phyloP scores from a whole-genome alignment of 495 filamentous ascomycete species.

The Talaromyces proteolyticus region DNA sequence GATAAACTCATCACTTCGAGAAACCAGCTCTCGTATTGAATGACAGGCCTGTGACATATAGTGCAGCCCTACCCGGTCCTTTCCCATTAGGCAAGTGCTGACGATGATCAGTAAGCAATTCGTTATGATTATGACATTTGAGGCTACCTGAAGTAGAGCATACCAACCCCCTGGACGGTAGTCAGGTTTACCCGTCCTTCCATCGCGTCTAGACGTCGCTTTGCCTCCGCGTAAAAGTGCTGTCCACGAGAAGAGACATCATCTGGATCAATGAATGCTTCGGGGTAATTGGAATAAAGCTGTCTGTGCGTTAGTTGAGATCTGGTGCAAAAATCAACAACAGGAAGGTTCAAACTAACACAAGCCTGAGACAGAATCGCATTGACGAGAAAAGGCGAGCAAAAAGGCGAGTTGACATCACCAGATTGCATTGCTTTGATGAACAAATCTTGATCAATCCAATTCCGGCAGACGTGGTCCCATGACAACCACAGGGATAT shows the following conservation, averaged over 20 bases:
- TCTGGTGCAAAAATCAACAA: neutral
- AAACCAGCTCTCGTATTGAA: neutral
- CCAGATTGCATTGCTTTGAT: slow-evolving; percentile 24
- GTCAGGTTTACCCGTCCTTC: slow-evolving; percentile 11
- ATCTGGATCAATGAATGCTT: slow-evolving; percentile 10
- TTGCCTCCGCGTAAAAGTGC: slow-evolving; percentile 14
- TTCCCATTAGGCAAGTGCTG: slow-evolving; percentile 6
- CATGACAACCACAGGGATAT: slow-evolving; percentile 36
- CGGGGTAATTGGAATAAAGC: slow-evolving; percentile 16
- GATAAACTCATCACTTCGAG: slow-evolving; percentile 3
- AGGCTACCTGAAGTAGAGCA: slow-evolving; percentile 2
- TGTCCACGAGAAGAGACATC: slow-evolving; percentile 11
- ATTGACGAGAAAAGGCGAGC: slow-evolving; percentile 39
- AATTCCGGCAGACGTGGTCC: slow-evolving; percentile 27
- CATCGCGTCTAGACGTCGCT: slow-evolving; percentile 7
- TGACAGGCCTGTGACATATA: slow-evolving; percentile 4
- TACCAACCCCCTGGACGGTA: slow-evolving; percentile 10
- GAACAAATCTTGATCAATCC: slow-evolving; percentile 32
- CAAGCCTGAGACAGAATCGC: slow-evolving; percentile 28
- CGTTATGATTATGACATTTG: neutral
- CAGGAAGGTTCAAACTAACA: slow-evolving; percentile 7
- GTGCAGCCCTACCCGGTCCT: slow-evolving; percentile 3
- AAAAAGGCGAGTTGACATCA: slow-evolving; percentile 20
- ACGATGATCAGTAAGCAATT: neutral
- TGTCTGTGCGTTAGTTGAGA: neutral